Evolutionary conservation across 805 yeast genomes (phyloP).

Genomic region (Metschnikowia orientalis): DNA sequence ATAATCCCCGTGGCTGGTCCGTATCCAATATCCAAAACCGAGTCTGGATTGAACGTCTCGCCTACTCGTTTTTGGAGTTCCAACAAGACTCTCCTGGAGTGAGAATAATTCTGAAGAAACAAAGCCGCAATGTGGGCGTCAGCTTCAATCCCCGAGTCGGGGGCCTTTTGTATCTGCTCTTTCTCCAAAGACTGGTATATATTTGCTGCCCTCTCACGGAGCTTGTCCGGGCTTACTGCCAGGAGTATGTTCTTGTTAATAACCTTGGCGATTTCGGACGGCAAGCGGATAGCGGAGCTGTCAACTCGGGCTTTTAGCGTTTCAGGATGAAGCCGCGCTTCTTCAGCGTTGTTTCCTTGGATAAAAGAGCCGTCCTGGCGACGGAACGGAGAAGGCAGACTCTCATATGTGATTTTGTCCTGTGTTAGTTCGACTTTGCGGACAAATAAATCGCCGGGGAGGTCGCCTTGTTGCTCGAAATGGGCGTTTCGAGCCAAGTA

Average conservation of each 20-base stretch:
- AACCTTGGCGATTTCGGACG: constrained; percentile 49
- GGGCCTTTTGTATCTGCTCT: constrained; percentile 50
- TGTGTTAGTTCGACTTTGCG: constrained; percentile 4
- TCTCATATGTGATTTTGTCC: constrained; percentile 6
- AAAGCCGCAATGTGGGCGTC: constrained; percentile 80
- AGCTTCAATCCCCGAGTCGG: constrained; percentile 45
- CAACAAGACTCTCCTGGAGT: constrained; percentile 55
- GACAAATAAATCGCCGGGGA: constrained; percentile 5
- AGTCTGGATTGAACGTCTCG: constrained; percentile 54
- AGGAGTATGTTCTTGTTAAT: constrained; percentile 63
- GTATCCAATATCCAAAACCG: constrained; percentile 73
- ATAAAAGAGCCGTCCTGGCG: constrained; percentile 38
- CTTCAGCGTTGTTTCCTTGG: constrained; percentile 43
- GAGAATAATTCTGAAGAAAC: constrained; percentile 77
- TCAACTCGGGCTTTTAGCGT: constrained; percentile 57
- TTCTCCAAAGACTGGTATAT: constrained; percentile 49
- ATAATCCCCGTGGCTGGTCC: constrained; percentile 94
- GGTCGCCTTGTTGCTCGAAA: constrained; percentile 9
- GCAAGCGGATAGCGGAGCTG: constrained; percentile 50
- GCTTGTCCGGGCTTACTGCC: constrained; percentile 55
- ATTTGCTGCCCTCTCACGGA: constrained; percentile 59
- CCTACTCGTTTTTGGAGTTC: constrained; percentile 62
- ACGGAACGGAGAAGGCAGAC: constrained; percentile 30
- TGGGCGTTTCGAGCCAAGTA: constrained; percentile 20
- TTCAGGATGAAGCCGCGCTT: constrained; percentile 52